Conservation (phyloP, 257 asterid species). For the Coffea eugenioides region DNA sequence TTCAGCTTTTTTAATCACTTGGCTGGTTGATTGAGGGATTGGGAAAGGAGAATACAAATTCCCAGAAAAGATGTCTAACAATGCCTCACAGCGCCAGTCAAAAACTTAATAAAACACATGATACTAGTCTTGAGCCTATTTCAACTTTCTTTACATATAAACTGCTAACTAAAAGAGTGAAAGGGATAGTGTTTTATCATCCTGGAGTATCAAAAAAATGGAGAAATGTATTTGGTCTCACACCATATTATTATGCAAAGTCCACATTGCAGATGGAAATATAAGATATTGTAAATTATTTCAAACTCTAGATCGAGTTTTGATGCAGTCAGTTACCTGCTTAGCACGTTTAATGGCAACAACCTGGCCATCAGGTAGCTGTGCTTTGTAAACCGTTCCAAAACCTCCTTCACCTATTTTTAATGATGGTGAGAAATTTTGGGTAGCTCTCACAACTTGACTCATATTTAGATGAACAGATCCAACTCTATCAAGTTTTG, state of each 20-base stretch:
- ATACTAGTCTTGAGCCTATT: background rate
- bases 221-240: background rate
- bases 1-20: background rate
- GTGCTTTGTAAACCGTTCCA: constrained; percentile 88
- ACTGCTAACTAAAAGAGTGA: background rate
- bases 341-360: constrained; percentile 97
- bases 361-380: constrained; percentile 69
- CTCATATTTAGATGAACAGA: constrained; percentile 73
- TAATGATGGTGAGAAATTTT: constrained; percentile 63
- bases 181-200: background rate
- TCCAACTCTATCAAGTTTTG: constrained; percentile 79
- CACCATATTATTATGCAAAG: background rate
- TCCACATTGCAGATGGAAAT: background rate
- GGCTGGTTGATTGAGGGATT: no score
- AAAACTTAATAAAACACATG: background rate
- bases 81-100: background rate
- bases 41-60: background rate
- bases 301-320: background rate
- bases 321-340: constrained; percentile 51
- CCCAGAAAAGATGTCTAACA: background rate
- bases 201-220: background rate
- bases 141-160: background rate
- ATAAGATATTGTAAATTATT: background rate
- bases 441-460: constrained; percentile 71
- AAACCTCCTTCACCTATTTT: constrained; percentile 94